Base-by-base conservation (phyloP, 2,329 filamentous ascomycete species). In the Thelonectria olida region DNA sequence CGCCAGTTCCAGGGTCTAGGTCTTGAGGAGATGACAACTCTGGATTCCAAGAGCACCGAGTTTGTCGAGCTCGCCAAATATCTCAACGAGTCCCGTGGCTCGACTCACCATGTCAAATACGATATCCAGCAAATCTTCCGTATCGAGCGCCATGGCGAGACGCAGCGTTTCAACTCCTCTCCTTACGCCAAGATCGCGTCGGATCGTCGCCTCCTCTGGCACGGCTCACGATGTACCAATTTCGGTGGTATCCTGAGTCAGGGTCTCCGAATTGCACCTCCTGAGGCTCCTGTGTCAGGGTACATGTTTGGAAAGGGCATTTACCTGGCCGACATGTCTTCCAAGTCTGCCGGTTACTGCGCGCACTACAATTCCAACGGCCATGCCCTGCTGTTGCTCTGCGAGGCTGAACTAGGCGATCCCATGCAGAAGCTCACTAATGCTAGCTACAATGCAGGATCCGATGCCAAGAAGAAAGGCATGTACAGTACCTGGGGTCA, bases 241-340 rank as follows among this genome's bases (percentile, higher is more conserved):
- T 97, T 90, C 67, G 92, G 90, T 72, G 93, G 93, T 72, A 97
- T 97, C 61, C 85, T 97, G 41, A 91, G 88, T 58, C 92, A 97
- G 76, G 93, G 93, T 66, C 85, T 97, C 7, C 90, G 92, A n/a
- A 97, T 97, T 66, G 93, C 93, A 7, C 93, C 93, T 0, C 90
- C 90, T 0, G 90, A 96, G 75, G 93, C 93, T 0, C 93, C 92
- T 0, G 88, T 88, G 0, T 85, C 83, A 5, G 92, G 92, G 1
- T 93, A 95, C 80, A 95, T 95, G 91, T 97, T 96, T 67, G 93
- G 90, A 58, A 96, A 96, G 76, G 93, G 93, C 44, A 91, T 97
- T 47, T 97, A 97, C 73, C 85, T 97, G 2, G 92, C 92, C 2
- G 92, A 96, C 71, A 93, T 93, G 84, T 90, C 88, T 0, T 90